phyloP scores from a whole-genome alignment of 805 yeast species.

The Cyberlindnera americana region DNA sequence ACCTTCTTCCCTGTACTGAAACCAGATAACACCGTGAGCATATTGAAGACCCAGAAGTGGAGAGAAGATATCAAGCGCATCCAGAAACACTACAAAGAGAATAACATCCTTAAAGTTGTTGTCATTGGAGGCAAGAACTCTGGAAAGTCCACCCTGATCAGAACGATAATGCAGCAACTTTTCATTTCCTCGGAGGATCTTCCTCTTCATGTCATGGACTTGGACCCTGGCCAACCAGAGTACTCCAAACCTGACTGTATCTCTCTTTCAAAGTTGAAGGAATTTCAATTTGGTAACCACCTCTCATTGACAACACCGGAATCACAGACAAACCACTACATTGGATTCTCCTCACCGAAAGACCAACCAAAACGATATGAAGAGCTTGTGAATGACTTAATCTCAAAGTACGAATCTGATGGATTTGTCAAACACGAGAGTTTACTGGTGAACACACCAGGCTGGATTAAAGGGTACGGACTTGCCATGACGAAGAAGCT shows the following conservation, averaged over 20 bases:
- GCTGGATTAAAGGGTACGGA: conserved; percentile 91
- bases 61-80: conserved; percentile 38
- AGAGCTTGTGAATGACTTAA: conserved; percentile 38
- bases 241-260: conserved; percentile 68
- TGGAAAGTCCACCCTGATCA: conserved; percentile 76
- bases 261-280: conserved; percentile 42
- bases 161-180: conserved; percentile 48
- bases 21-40: conserved; percentile 27
- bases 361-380: conserved; percentile 59
- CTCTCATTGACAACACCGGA: conserved; percentile 20
- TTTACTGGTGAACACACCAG: conserved; percentile 75
- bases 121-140: conserved; percentile 57
- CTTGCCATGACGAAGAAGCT: conserved; percentile 51
- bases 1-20: conserved; percentile 37
- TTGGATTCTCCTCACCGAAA: conserved; percentile 69
- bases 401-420: conserved; percentile 32
- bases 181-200: conserved; percentile 26
- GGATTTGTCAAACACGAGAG: conserved; percentile 26
- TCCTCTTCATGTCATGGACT: conserved; percentile 54
- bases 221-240: conserved; percentile 91
- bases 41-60: conserved; percentile 29
- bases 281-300: conserved; percentile 37
- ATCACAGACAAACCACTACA: conserved; percentile 31
- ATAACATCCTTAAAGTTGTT: conserved; percentile 28
- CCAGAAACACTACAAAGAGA: conserved; percentile 33